phyloP scores from a whole-genome alignment of 305 asterid species.

The Solanum hybrid region DNA sequence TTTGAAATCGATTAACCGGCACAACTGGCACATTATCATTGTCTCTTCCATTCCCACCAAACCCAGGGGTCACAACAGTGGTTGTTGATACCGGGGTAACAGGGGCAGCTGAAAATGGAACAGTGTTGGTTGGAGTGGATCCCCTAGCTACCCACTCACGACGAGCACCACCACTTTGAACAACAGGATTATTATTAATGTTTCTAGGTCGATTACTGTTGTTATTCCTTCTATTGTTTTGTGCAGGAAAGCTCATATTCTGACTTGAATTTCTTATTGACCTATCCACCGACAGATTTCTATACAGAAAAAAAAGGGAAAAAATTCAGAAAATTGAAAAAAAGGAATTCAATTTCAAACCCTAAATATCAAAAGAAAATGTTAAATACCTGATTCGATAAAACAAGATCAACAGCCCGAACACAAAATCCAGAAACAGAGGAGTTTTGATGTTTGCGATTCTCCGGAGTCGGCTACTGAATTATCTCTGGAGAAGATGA shows the following conservation, averaged over 20 bases:
- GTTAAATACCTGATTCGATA: not conserved
- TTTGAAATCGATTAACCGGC: conserved; percentile 15
- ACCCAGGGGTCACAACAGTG: conserved; percentile 7
- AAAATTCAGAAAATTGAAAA: not conserved
- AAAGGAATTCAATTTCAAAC: not conserved
- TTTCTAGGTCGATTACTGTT: conserved; percentile 40
- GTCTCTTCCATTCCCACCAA: conserved; percentile 27
- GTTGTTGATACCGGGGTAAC: conserved; percentile 12
- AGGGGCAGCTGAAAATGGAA: conserved; percentile 6
- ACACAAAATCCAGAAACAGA: not conserved
- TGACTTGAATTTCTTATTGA: conserved; percentile 22
- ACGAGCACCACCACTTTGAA: conserved; percentile 22
- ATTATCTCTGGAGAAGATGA: not conserved
- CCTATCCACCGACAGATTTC: conserved; percentile 15
- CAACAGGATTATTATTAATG: conserved; percentile 14
- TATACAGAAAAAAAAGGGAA: not conserved
- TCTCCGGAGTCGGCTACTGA: not conserved
- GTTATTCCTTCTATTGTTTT: conserved; percentile 38
- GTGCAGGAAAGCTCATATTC: conserved; percentile 77
- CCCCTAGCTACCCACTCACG: conserved; percentile 81
- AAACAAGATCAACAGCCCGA: not conserved
- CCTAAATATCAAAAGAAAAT: not conserved
- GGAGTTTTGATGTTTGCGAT: not conserved
- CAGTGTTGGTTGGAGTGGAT: conserved; percentile 14
- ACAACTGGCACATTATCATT: conserved; percentile 18